These are phyloP conservation scores for Xylaria telfairii DNA, from an alignment of 495 filamentous ascomycete genomes.

Conservation along the genomic window DNA sequence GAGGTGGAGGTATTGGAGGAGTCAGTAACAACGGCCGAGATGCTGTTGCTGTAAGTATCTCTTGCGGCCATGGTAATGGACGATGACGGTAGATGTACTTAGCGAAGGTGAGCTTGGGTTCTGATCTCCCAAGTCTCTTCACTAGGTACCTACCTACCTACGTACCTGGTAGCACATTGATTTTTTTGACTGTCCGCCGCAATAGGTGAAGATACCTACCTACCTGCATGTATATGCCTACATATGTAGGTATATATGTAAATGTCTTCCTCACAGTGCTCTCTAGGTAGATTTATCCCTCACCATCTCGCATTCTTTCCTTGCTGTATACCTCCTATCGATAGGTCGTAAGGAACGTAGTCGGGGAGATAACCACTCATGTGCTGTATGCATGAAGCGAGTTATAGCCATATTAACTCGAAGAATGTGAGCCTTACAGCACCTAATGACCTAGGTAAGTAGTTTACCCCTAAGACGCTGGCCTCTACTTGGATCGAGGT, in stretches of 20 bases:
- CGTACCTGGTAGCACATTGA: background rate
- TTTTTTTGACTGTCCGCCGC: background rate
- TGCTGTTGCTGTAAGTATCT: background rate
- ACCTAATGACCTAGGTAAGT: constrained; percentile 7
- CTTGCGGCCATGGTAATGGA: background rate
- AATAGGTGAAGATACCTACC: background rate
- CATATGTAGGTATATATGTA: background rate
- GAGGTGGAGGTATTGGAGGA: too few species aligned
- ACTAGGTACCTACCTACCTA: background rate
- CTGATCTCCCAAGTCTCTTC: background rate
- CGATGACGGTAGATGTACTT: too few species aligned
- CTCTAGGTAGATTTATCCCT: background rate
- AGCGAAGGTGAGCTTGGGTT: background rate
- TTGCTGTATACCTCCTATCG: background rate
- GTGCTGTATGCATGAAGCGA: background rate
- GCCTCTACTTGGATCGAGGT: constrained; percentile 20
- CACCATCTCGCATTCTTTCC: background rate
- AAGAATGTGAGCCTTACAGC: constrained; percentile 6
- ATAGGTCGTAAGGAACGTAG: background rate
- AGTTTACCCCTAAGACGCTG: constrained; percentile 7
- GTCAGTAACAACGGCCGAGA: background rate
- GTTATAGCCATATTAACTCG: background rate
- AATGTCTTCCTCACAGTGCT: background rate
- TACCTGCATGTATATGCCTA: too few species aligned
- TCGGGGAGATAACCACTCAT: background rate